phyloP scores from a whole-genome alignment of 306 rosid species.

The Morella rubra region DNA sequence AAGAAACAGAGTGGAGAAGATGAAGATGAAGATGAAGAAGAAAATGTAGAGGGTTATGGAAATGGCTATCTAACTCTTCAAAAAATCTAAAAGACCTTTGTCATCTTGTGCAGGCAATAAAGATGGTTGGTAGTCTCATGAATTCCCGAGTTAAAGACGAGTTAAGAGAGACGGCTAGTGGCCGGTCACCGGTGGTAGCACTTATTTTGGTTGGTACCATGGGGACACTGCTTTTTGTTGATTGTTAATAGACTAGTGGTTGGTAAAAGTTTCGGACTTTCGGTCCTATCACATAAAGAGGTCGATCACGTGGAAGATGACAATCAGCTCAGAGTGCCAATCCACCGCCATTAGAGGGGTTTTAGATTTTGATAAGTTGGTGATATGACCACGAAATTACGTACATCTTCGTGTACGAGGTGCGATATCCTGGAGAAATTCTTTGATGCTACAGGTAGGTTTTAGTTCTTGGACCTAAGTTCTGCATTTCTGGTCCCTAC shows the following conservation, averaged over 20 bases:
- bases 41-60: slow-evolving; percentile 11
- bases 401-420: no score
- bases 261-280: no score
- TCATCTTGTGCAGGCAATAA: slow-evolving; percentile 32
- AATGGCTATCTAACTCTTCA: slow-evolving; percentile 3
- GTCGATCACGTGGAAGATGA: background rate
- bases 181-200: slow-evolving; percentile 33
- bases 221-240: background rate
- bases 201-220: slow-evolving; percentile 19
- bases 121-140: slow-evolving; percentile 42
- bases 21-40: slow-evolving; percentile 21
- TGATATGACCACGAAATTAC: background rate
- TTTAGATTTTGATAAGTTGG: background rate
- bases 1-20: background rate
- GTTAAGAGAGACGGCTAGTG: slow-evolving; percentile 11
- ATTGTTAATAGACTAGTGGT: no score
- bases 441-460: background rate
- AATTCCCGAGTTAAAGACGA: slow-evolving; percentile 38
- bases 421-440: background rate
- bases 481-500: background rate
- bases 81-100: slow-evolving; percentile 14
- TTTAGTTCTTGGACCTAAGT: background rate
- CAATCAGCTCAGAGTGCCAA: background rate
- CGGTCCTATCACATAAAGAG: no score
- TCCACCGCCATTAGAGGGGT: background rate